Conservation (phyloP, 441 rosid genomes). For the Pelargonium myrrhifolium region DNA sequence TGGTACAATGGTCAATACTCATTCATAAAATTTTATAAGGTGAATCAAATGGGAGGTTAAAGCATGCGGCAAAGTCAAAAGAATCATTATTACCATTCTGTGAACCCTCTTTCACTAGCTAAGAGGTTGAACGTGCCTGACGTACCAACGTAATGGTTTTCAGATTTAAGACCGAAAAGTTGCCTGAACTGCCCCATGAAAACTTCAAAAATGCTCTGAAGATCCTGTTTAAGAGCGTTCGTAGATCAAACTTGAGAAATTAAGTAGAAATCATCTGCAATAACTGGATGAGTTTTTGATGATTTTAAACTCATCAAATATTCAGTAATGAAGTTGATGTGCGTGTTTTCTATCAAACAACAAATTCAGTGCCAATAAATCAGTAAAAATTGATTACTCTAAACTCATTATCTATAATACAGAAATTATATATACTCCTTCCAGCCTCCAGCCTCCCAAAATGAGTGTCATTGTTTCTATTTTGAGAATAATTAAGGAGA, state of each 20-base stretch:
- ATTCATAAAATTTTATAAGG: not conserved
- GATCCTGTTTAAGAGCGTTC: constrained; percentile 55
- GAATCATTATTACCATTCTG: constrained; percentile 59
- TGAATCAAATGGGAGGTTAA: not conserved
- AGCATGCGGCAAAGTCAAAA: not conserved
- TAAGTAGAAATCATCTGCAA: constrained; percentile 19
- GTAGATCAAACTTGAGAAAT: constrained; percentile 21
- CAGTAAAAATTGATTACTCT: not conserved
- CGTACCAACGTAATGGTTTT: constrained; percentile 38
- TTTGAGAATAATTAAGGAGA: too few species aligned
- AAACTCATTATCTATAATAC: not conserved
- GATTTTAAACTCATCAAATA: not conserved
- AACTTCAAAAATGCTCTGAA: constrained; percentile 64
- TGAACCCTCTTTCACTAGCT: constrained; percentile 75
- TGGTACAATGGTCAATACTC: too few species aligned
- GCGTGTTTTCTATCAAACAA: too few species aligned
- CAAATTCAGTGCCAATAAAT: not conserved
- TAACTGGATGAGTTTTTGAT: constrained; percentile 11
- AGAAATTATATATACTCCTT: too few species aligned
- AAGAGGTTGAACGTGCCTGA: constrained; percentile 53
- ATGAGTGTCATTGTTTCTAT: too few species aligned
- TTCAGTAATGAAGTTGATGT: too few species aligned
- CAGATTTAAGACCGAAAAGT: constrained; percentile 74
- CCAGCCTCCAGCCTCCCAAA: too few species aligned
- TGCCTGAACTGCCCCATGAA: constrained; percentile 90